Evolutionary conservation across 2,329 filamentous ascomycete genomes (phyloP).

Genomic region (Colletotrichum sp.): DNA sequence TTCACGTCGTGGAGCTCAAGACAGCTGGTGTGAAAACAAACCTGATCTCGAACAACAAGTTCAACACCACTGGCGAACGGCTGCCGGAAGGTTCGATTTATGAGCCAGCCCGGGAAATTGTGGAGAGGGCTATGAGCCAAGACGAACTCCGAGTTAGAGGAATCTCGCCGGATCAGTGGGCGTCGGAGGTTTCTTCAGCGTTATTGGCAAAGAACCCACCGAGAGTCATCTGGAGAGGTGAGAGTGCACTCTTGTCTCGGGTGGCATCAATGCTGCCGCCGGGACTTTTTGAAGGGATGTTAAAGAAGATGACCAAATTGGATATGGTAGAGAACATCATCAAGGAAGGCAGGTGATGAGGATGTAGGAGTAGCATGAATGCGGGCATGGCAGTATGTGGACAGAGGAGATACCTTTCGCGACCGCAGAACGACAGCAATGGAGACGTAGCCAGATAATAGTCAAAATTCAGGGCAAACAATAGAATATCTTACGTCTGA

Average conservation of each 20-base stretch:
- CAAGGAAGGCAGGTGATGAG: not conserved
- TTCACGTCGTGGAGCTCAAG: slow-evolving; percentile 29
- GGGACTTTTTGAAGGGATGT: slow-evolving; percentile 20
- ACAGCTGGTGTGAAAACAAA: slow-evolving; percentile 9
- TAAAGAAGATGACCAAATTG: slow-evolving; percentile 28
- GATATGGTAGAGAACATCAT: slow-evolving; percentile 25
- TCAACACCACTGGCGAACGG: not conserved
- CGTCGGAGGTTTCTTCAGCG: slow-evolving; percentile 20
- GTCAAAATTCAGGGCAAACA: not conserved
- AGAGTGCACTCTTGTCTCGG: slow-evolving; percentile 21
- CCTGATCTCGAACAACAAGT: slow-evolving; percentile 16
- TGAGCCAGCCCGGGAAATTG: slow-evolving; percentile 19
- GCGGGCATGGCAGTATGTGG: not conserved
- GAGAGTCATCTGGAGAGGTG: slow-evolving; percentile 26
- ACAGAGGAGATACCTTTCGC: rapidly evolving
- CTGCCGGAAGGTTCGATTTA: slow-evolving; percentile 30
- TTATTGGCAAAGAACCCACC: slow-evolving; percentile 23
- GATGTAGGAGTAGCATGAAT: not conserved
- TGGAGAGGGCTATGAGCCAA: slow-evolving; percentile 27
- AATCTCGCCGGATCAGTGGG: slow-evolving; percentile 25
- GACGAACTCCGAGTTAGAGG: slow-evolving; percentile 9
- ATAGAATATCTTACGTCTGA: not conserved
- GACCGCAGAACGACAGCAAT: not conserved
- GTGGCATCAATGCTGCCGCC: slow-evolving; percentile 22
- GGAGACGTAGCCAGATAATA: not conserved